Evolutionary conservation across 2,329 filamentous ascomycete species (phyloP).

Genomic region (Cladosporium sphaerospermum): DNA sequence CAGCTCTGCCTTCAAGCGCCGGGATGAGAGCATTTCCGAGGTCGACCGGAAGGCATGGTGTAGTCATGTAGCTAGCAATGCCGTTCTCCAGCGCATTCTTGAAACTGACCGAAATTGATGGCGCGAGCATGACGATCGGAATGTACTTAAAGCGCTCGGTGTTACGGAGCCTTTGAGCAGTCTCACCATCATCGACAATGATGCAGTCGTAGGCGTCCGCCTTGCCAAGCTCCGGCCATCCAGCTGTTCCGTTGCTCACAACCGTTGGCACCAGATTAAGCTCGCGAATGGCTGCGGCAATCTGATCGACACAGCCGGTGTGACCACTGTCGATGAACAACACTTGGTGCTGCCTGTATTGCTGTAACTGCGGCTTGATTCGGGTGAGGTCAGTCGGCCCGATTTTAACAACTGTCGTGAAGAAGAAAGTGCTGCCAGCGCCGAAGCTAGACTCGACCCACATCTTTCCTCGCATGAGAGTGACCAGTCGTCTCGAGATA

Average conservation of each 20-base stretch:
- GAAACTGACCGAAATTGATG: slow-evolving; percentile 81
- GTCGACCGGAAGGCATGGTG: slow-evolving; percentile 88
- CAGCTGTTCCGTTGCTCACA: slow-evolving; percentile 64
- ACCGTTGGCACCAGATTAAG: slow-evolving; percentile 78
- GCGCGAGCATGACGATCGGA: slow-evolving; percentile 85
- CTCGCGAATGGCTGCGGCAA: slow-evolving; percentile 68
- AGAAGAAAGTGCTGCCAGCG: slow-evolving; percentile 90
- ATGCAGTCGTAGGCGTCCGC: slow-evolving; percentile 85
- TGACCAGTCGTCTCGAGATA: slow-evolving; percentile 91
- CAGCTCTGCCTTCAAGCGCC: slow-evolving; percentile 85
- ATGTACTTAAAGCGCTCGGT: slow-evolving; percentile 97
- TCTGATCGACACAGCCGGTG: slow-evolving; percentile 68
- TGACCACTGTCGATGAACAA: slow-evolving; percentile 90
- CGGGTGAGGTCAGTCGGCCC: slow-evolving; percentile 71
- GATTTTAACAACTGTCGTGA: slow-evolving; percentile 85
- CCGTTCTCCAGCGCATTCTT: slow-evolving; percentile 91
- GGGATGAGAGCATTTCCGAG: slow-evolving; percentile 94
- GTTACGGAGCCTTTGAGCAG: slow-evolving; percentile 74
- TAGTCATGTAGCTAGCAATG: slow-evolving; percentile 99
- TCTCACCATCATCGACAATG: slow-evolving; percentile 88
- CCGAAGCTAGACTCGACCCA: slow-evolving; percentile 94
- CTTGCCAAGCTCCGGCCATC: slow-evolving; percentile 41
- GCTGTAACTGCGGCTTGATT: slow-evolving; percentile 75
- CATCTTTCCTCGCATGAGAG: slow-evolving; percentile 91
- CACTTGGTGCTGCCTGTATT: slow-evolving; percentile 89